phyloP scores from a whole-genome alignment of 768 basidiomycete species.

The Leccinum imitatum region DNA sequence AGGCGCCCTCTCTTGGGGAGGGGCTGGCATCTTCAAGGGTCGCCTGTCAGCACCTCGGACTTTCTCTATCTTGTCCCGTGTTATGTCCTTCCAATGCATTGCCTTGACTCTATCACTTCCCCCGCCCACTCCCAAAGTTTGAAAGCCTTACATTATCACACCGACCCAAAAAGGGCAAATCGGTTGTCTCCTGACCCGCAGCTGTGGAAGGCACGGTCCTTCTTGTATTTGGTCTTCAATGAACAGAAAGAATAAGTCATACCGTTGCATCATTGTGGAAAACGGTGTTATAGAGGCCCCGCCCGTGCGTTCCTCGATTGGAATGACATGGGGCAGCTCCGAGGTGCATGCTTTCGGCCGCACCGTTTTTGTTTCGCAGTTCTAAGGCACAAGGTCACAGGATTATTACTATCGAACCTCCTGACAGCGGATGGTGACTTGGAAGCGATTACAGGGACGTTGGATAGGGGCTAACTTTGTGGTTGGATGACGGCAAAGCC shows the following conservation, averaged over 20 bases:
- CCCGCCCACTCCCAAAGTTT: not conserved
- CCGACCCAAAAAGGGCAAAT: slow-evolving; percentile 7
- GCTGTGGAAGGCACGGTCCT: slow-evolving; percentile 1
- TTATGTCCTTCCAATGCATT: slow-evolving; percentile 4
- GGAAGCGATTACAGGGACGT: not conserved
- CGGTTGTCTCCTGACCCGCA: slow-evolving; percentile 10
- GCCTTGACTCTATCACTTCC: not conserved
- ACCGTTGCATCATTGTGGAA: not conserved
- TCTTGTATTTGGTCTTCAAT: slow-evolving; percentile 15
- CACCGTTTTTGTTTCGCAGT: not conserved
- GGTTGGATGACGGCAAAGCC: not conserved
- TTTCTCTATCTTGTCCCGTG: not conserved
- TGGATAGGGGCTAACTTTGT: slow-evolving; percentile 10
- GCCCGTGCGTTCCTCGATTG: slow-evolving; percentile 6
- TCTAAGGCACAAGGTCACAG: slow-evolving; percentile 7
- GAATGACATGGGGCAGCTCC: slow-evolving; percentile 1
- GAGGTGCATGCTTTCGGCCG: slow-evolving; percentile 10
- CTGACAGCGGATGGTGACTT: not conserved
- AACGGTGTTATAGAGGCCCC: slow-evolving; percentile 17
- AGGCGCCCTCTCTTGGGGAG: not conserved
- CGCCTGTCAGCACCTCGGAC: not conserved
- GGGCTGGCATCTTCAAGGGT: not conserved
- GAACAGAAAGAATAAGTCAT: slow-evolving; percentile 9
- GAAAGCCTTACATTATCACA: not conserved
- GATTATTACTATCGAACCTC: slow-evolving; percentile 2